phyloP scores from a whole-genome alignment of 2,329 filamentous ascomycete species.

The Cyanodermella asteris region DNA sequence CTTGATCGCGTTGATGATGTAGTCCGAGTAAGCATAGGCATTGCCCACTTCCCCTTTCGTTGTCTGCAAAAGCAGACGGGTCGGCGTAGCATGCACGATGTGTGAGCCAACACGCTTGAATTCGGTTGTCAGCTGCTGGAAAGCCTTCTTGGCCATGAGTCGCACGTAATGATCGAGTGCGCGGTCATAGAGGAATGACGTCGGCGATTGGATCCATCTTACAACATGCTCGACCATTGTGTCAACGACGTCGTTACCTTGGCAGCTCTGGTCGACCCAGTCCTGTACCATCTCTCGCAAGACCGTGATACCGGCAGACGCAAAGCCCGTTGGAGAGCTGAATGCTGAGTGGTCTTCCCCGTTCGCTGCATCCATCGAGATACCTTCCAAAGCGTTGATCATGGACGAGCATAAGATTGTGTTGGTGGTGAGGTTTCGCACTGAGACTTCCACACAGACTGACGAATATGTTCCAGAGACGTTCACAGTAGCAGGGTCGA shows the following conservation, averaged over 20 bases:
- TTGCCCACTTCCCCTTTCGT: constrained; percentile 94
- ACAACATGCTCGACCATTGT: constrained; percentile 94
- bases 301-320: constrained; percentile 74
- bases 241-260: constrained; percentile 82
- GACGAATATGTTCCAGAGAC: constrained; percentile 85
- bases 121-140: constrained; percentile 91
- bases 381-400: constrained; percentile 87
- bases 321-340: constrained; percentile 80
- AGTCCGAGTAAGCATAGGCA: constrained; percentile 89
- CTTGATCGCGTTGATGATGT: constrained; percentile 94
- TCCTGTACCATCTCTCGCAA: constrained; percentile 95
- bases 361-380: too few relatives aligned
- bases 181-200: constrained; percentile 85
- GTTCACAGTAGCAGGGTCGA: constrained; percentile 84
- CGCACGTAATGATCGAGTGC: constrained; percentile 93
- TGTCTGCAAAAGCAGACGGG: constrained; percentile 76
- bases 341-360: constrained; percentile 70
- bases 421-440: constrained; percentile 91
- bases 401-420: constrained; percentile 91
- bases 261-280: constrained; percentile 92
- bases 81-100: constrained; percentile 83
- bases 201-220: constrained; percentile 85
- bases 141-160: constrained; percentile 93
- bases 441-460: constrained; percentile 84
- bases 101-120: constrained; percentile 89